Base-by-base conservation (phyloP, 2,329 filamentous ascomycete genomes). In the Emydomyces testavorans region DNA sequence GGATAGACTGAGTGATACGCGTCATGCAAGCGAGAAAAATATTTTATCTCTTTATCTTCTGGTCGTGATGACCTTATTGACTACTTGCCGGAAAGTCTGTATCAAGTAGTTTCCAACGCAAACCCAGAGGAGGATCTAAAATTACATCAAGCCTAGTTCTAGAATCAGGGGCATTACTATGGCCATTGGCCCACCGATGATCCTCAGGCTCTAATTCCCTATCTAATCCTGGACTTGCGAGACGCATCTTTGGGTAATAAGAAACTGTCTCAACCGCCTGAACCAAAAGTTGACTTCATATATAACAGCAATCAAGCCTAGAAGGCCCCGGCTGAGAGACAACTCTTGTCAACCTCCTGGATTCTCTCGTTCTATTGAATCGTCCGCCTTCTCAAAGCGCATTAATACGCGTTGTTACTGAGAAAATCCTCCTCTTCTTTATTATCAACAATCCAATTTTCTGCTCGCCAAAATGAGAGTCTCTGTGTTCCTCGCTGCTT, bases 391-490 rank as follows among this genome's bases (percentile, higher is more conserved):
- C 13, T 28, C 20, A 11, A 29, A 29, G 8, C 6, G n/a, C 23
- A 28, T 29, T 29, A 13, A 21, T 28, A 28, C 38, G 11, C 6
- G 1, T 18, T 28, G n/a, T 18, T 29, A 15, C 38, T n/a, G 13
- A 20, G 15, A 29, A 40, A 18, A 11, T 24, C 29, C 7, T 20
- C 16, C 2, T 11, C 3, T 31, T 31, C 29, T 31, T n/a, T 11
- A 3, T n/a, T 2, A 5, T 5, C n/a, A 11, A 3, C n/a, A 8
- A 31, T 3, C 29, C 7, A 8, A 31, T 11, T 31, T 11, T n/a
- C 29, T 31, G 10, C 29, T 10, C 29, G 6, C 15, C 43, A 46
- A 28, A 20, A 47, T 47, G 45, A 47, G 26, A 40, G 3, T 47
- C 29, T 47, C 36, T 13, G 26, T 40, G 10, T 21, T 40, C 35